These are phyloP conservation scores for Chaetomium sp. DNA, from an alignment of 2,329 filamentous ascomycete genomes.

Conservation along the genomic window DNA sequence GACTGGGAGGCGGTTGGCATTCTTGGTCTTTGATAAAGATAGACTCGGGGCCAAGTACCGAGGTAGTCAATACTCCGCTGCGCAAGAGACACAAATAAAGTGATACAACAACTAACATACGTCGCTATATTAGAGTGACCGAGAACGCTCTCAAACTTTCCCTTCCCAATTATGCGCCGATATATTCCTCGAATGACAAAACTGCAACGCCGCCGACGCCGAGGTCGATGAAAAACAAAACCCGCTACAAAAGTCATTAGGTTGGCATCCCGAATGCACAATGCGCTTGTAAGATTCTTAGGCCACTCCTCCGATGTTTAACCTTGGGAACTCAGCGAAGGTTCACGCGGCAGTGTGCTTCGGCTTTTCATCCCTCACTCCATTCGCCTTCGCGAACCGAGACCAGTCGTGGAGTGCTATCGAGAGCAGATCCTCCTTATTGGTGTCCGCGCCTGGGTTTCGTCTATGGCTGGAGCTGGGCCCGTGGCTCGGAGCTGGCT, in stretches of 20 bases:
- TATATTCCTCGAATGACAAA: not conserved
- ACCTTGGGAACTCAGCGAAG: not conserved
- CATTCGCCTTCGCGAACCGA: not conserved
- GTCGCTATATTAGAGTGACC: slow-evolving; percentile 10
- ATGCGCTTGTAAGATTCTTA: not conserved
- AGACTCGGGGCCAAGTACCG: not conserved
- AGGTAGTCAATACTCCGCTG: not conserved
- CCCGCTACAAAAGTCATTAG: slow-evolving; percentile 1
- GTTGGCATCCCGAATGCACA: not conserved
- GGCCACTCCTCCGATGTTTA: not conserved
- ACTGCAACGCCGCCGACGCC: not conserved
- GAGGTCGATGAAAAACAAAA: not conserved
- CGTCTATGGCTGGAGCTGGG: not conserved
- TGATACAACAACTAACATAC: not conserved
- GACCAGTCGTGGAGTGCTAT: slow-evolving; percentile 14
- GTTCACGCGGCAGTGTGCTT: not conserved
- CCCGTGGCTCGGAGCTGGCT: not conserved
- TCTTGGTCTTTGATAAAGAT: not conserved
- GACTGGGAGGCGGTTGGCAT: not conserved
- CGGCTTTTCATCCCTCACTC: not conserved
- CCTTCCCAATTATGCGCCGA: not conserved
- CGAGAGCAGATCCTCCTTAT: slow-evolving; percentile 3
- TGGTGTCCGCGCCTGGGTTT: not conserved
- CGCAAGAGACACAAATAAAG: not conserved
- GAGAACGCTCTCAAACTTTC: not conserved